Conservation (phyloP, 352 stramenopile species). For the Blastocystis sp. region DNA sequence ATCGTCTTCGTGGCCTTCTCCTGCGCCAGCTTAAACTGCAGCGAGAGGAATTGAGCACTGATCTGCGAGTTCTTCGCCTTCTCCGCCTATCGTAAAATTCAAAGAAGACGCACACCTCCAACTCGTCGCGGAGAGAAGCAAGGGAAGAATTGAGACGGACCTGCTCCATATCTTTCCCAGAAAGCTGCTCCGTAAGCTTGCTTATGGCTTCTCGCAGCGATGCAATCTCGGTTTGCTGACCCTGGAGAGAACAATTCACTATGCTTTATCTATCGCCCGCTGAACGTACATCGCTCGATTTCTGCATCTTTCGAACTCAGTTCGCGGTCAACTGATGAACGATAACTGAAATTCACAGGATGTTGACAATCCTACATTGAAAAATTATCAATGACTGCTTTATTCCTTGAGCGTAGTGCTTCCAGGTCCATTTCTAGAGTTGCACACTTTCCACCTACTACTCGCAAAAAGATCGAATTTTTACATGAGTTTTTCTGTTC, state of each 20-base stretch:
- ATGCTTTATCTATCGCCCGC: neutral
- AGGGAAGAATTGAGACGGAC: neutral
- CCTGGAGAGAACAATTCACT: neutral
- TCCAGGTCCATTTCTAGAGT: conserved; percentile 15
- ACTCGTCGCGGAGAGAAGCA: neutral
- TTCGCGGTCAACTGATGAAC: neutral
- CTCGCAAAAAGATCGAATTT: neutral
- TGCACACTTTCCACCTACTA: conserved; percentile 18
- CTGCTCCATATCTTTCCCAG: neutral
- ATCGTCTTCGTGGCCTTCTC: conserved; percentile 33
- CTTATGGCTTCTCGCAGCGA: neutral
- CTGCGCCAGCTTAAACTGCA: conserved; percentile 40
- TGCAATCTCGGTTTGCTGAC: conserved; percentile 22
- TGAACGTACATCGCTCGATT: neutral
- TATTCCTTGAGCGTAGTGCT: neutral
- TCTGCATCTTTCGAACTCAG: neutral
- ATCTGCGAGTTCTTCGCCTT: conserved; percentile 16
- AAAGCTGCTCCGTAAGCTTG: neutral
- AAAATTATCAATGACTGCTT: neutral
- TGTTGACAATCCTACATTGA: neutral
- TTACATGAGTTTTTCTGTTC: neutral
- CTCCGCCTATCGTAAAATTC: neutral
- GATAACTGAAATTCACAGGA: neutral
- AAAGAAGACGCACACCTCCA: neutral
- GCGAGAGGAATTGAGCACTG: conserved; percentile 27